Percentiles rank a stretch among this genome's conserved stretches.
Evolutionary conservation across 179 eudicot species (phyloP).

Genomic region (Beta macrorhiza): DNA sequence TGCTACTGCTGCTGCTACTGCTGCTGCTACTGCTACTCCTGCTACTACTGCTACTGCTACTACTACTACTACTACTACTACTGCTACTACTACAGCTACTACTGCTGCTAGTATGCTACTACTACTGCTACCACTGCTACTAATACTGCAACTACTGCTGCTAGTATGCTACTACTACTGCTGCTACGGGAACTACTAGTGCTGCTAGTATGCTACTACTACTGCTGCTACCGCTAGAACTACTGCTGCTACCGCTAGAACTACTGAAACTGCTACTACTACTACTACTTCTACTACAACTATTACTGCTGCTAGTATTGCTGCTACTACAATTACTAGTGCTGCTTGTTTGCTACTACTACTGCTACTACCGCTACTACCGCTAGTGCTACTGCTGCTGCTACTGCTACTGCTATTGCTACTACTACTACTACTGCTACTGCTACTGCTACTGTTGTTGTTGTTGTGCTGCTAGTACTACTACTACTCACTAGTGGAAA

Average conservation of each 20-base stretch:
- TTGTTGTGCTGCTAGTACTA: no score
- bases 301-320: not conserved
- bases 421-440: not conserved
- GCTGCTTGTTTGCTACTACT: not conserved
- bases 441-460: not conserved
- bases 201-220: not conserved
- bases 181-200: not conserved
- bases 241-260: not conserved
- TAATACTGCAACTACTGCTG: not conserved
- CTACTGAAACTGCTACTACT: not conserved
- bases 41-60: not conserved
- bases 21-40: conserved; percentile 3
- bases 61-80: not conserved
- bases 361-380: conserved; percentile 1
- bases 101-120: not conserved
- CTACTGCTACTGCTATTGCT: conserved; percentile 1
- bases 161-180: not conserved
- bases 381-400: not conserved
- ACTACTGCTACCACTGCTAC: not conserved
- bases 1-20: not conserved
- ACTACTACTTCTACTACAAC: not conserved
- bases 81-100: not conserved
- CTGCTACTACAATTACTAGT: not conserved
- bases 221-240: not conserved
- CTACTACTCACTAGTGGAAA: no score